phyloP scores from a whole-genome alignment of 169 alveolate species.

The Cystoisospora suis region DNA sequence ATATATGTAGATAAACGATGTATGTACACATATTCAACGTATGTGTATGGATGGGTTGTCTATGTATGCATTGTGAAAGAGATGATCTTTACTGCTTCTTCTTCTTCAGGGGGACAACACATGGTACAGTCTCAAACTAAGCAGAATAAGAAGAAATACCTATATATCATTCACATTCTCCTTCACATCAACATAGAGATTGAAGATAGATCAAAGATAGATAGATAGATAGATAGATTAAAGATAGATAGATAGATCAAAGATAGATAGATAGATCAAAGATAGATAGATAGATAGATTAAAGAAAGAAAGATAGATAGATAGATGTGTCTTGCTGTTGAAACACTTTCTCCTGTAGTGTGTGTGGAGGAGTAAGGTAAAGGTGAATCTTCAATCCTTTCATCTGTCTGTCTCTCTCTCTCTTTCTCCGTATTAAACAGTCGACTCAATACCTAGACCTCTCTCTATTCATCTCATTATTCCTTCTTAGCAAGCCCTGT shows the following conservation, averaged over 20 bases:
- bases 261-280: no score
- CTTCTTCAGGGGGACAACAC: background rate
- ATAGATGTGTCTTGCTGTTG: background rate
- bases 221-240: no score
- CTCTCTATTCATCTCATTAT: background rate
- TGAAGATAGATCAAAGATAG: no score
- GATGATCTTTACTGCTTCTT: background rate
- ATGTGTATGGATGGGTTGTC: background rate
- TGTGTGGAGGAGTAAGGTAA: no score
- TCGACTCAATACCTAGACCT: background rate
- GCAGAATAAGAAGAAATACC: background rate
- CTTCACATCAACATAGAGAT: background rate
- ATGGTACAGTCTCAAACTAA: background rate
- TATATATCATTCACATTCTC: background rate
- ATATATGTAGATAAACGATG: background rate
- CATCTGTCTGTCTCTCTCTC: background rate
- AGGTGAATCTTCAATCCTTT: no score
- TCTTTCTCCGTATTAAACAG: background rate
- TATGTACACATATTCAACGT: background rate
- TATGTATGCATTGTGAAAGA: background rate
- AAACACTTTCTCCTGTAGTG: no score
- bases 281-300: no score
- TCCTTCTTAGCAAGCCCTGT: background rate
- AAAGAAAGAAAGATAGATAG: no score
- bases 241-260: no score